Evolutionary conservation across 2,329 filamentous ascomycete species (phyloP), one percentile per base, ranked within the genome.

Genomic region (Arthrobotrys sphaeroides): DNA sequence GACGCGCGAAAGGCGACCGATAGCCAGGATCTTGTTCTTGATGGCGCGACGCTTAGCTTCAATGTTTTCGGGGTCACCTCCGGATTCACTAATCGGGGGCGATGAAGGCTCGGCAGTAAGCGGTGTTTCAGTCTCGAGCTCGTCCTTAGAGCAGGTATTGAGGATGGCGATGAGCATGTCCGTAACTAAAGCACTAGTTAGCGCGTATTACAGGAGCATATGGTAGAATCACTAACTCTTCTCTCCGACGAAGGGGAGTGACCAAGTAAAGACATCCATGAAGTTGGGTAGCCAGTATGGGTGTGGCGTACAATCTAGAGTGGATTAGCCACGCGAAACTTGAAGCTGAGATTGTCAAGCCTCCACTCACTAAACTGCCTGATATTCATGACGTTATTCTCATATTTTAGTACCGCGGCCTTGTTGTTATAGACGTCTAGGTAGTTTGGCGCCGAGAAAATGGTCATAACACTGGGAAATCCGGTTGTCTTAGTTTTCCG

Each of bases 191-290:
- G 40, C 59, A 45, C 26, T 13, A n/a, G n/a, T n/a, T n/a, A n/a
- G n/a, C n/a, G n/a, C n/a, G n/a, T n/a, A n/a, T n/a, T n/a, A n/a
- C n/a, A n/a, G n/a, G 31, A 59, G 31, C 12, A 40, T 59, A 13
- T 49, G 38, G 40, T 18, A 20, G 60, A 53, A 20, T 16, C 33
- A 70, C 76, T 51, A 72, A 80, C 79, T 80, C 87, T 99, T 99
- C 84, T 99, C 95, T 77, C 95, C 94, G 22, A 99, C 95, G 84
- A 99, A 99, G 0, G 95, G 95, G 75, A 99, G 86, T 33, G 95
- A 99, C 95, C 95, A 99, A n/a, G 95, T 99, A 82, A 99, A 99
- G 77, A 99, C 95, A 81, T 99, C 95, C 95, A 99, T 99, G 82
- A 99, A 99, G 85, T 99, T 99, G 66, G 95, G 95, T 55, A 99